A percentile compares a stretch with the other conserved stretches of the same genome.
phyloP scores from a whole-genome alignment of 768 basidiomycete species.

The Podaxis sp. region DNA sequence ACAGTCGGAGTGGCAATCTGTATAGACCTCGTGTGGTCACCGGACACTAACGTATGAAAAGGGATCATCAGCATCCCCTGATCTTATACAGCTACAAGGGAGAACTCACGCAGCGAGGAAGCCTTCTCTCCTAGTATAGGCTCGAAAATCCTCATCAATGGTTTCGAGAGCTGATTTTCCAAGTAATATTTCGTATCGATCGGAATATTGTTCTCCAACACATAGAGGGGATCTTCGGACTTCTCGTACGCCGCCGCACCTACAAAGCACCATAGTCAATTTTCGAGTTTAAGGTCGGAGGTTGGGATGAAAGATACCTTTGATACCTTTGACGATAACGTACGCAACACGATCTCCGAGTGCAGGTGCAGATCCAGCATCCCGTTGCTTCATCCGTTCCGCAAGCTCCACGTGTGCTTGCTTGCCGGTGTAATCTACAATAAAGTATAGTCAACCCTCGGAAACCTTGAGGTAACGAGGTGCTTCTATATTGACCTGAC shows the following conservation, averaged over 20 bases:
- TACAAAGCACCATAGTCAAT: conserved; percentile 20
- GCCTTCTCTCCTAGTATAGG: conserved; percentile 95
- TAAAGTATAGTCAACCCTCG: not conserved
- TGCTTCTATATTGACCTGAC: conserved; percentile 43
- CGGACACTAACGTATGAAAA: conserved; percentile 60
- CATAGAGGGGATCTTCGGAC: conserved; percentile 96
- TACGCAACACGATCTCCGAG: conserved; percentile 98
- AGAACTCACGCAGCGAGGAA: conserved; percentile 57
- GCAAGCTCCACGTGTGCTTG: conserved; percentile 97
- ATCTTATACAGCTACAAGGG: not conserved
- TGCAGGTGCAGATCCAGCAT: conserved; percentile 97
- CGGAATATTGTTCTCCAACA: conserved; percentile 95
- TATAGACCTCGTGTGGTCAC: conserved; percentile 93
- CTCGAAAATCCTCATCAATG: conserved; percentile 96
- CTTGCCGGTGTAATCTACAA: conserved; percentile 83
- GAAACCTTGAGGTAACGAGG: too few relatives aligned
- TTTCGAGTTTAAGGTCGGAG: not conserved
- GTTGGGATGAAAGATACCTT: conserved; percentile 45
- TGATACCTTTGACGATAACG: conserved; percentile 95
- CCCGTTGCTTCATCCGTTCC: conserved; percentile 92
- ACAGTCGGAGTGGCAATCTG: conserved; percentile 95
- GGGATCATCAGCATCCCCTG: conserved; percentile 1
- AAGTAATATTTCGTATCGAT: conserved; percentile 98
- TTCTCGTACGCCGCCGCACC: conserved; percentile 98
- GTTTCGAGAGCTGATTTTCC: conserved; percentile 96